Base-by-base conservation (phyloP, 495 filamentous ascomycete species). In the Aspergillus nanangensis region DNA sequence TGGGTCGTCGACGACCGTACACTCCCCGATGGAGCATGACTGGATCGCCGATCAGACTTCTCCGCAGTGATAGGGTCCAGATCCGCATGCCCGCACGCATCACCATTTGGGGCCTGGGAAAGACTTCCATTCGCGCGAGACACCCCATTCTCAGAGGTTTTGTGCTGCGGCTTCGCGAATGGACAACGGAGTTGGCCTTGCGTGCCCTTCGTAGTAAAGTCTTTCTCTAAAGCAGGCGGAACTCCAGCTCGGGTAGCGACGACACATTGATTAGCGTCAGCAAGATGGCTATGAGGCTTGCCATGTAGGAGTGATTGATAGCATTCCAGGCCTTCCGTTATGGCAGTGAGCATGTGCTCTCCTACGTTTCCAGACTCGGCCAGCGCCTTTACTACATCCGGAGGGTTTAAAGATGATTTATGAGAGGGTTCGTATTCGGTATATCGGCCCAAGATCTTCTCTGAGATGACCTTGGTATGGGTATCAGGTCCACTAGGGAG, bases 1-100 rank as follows among this genome's bases (percentile, higher is more conserved):
- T 79, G 84, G 24, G 74, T 60, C 8, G 62, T 64, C 2, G 78
- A 78, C 11, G 77, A 76, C 23, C 69, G 63, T 18, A 72, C 72
- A 41, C 25, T 29, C 7, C 7, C 25, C 7, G 61, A 61, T 14
- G 60, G 56, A 4, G 60, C 56, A n/a, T 55, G 60, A 37, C 61
- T 67, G 15, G 66, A 68, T 4, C 56, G 61, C 50, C 59, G 60
- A 45, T 75, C 66, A 24, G 61, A 52, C 41, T 61, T 47, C 35
- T 77, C 71, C 17, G 70, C 65, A 48, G 69, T 65, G 53, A 77
- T 74, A 11, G 72, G 71, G 34, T 73, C 69, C 61, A 70, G 36
- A 22, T 62, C 57, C 32, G 58, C 62, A 37, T 69, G 62, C 17
- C 61, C 69, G 38, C 65, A 71, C 20, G 58, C 58, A 32, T 53